Evolutionary conservation across 495 filamentous ascomycete genomes (phyloP).

Genomic region (Aspergillus steynii): DNA sequence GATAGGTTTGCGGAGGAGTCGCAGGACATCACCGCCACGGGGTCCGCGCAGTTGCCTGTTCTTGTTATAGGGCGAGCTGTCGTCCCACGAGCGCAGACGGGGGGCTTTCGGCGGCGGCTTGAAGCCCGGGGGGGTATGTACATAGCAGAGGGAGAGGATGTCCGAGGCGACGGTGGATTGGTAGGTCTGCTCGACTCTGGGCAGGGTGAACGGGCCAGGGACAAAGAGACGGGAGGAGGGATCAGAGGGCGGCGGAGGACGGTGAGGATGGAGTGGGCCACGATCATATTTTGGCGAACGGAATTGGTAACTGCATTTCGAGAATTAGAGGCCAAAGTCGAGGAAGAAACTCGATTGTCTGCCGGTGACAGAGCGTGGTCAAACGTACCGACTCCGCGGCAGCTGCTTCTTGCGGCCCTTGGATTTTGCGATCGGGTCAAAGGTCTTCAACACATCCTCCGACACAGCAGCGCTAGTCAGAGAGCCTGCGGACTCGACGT

Average conservation of each 20-base stretch:
- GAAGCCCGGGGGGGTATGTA: conserved; percentile 76
- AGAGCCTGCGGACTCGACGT: conserved; percentile 41
- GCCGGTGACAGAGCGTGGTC: background rate
- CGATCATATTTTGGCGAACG: conserved; percentile 90
- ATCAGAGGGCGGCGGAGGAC: conserved; percentile 79
- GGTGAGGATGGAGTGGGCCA: conserved; percentile 88
- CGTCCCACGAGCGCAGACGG: conserved; percentile 85
- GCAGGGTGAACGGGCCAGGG: conserved; percentile 90
- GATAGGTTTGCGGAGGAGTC: conserved; percentile 72
- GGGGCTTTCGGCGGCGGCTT: conserved; percentile 58
- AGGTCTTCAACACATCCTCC: conserved; percentile 39
- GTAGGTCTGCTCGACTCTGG: conserved; percentile 88
- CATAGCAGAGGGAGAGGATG: conserved; percentile 84
- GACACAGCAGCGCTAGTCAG: conserved; percentile 27
- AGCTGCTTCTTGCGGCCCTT: conserved; percentile 55
- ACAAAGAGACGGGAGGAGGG: conserved; percentile 84
- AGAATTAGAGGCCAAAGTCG: conserved; percentile 17
- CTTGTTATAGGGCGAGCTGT: conserved; percentile 87
- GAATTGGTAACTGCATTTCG: conserved; percentile 74
- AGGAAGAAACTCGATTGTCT: background rate
- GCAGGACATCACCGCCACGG: conserved; percentile 67
- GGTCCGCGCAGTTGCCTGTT: conserved; percentile 83
- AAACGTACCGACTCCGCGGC: conserved; percentile 64
- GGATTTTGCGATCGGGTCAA: conserved; percentile 57
- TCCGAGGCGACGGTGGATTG: conserved; percentile 83